Percentiles rank a stretch among this genome's conserved stretches.
phyloP scores from a whole-genome alignment of 805 yeast species.

The Suhomyces kilbournensis region DNA sequence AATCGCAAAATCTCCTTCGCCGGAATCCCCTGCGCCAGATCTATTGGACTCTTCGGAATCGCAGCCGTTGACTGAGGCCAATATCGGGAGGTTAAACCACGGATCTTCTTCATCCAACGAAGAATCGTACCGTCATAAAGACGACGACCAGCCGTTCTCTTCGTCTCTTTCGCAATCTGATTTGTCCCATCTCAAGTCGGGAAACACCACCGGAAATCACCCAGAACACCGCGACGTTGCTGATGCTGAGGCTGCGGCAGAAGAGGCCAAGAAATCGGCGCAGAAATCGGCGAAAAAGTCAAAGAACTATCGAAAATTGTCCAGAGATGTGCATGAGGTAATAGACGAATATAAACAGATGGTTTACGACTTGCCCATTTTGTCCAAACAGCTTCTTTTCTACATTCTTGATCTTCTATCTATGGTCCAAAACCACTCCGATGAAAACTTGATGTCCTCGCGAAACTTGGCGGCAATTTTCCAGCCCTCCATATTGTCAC shows the following conservation, averaged over 20 bases:
- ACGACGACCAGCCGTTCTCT: background rate
- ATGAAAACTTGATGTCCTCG: slow-evolving; percentile 84
- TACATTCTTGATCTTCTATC: slow-evolving; percentile 85
- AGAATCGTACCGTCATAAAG: slow-evolving; percentile 3
- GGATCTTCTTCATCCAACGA: background rate
- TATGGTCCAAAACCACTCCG: slow-evolving; percentile 75
- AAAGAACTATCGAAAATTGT: slow-evolving; percentile 54
- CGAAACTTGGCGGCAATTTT: slow-evolving; percentile 92
- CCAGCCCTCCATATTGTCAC: slow-evolving; percentile 94
- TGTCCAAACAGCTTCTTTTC: slow-evolving; percentile 76
- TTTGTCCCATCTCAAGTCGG: background rate
- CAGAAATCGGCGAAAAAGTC: slow-evolving; percentile 32
- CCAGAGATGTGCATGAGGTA: slow-evolving; percentile 64
- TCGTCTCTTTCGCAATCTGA: slow-evolving; percentile 3
- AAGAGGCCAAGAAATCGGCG: slow-evolving; percentile 11
- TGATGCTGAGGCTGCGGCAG: slow-evolving; percentile 6
- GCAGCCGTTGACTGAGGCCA: slow-evolving; percentile 31
- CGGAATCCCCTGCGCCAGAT: slow-evolving; percentile 10
- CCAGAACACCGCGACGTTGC: background rate
- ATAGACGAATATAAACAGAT: slow-evolving; percentile 67
- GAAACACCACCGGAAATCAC: background rate
- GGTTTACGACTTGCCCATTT: slow-evolving; percentile 68
- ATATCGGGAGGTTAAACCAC: slow-evolving; percentile 24
- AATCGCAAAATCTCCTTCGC: background rate
- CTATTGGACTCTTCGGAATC: slow-evolving; percentile 13